Evolutionary conservation across 2,329 filamentous ascomycete species (phyloP), one percentile per base, ranked within the genome.

Genomic region (Penicillium freii): DNA sequence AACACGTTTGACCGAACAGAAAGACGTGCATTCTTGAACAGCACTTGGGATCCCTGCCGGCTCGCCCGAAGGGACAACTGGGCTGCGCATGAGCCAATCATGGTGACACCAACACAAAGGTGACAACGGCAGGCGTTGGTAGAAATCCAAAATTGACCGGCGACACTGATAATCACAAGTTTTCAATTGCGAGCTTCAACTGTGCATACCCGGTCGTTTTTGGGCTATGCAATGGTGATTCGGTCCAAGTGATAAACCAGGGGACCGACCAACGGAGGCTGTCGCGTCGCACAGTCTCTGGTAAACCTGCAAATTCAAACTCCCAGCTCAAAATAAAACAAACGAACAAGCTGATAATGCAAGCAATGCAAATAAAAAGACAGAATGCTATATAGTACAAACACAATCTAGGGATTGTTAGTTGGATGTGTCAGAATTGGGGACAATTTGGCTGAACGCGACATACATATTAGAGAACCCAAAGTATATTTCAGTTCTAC

Each of bases 11-110:
- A 31, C n/a, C 54, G 52, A 19, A 51, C 21, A 44, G 43, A 33
- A n/a, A 58, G 11, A 29, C 36, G 47, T 15, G 57, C 29, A n/a
- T 44, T 54, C 13, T 31, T 53, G 6, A 34, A 34, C 27, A 58
- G 38, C 5, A 54, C 25, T 29, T 45, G 43, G 25, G 53, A 57
- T 29, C 46, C 50, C 38, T 54, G 56, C 13, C 44, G 52, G 33
- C 47, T 40, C 9, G 54, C 56, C 34, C 59, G 57, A 51, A 60
- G 27, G 21, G 54, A 47, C 52, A 62, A 33, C 53, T 58, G 53
- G 7, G 31, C 36, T 44, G 45, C 54, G 25, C 45, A 45, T 48
- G 49, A 40, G 40, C 54, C 48, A 44, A 66, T 43, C 64, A 66
- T 66, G 51, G 51, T 61, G 53, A 27, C 45, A 59, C 51, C 54